phyloP scores from a whole-genome alignment of 2,329 filamentous ascomycete species.

The Hirsutella rhossiliensis region DNA sequence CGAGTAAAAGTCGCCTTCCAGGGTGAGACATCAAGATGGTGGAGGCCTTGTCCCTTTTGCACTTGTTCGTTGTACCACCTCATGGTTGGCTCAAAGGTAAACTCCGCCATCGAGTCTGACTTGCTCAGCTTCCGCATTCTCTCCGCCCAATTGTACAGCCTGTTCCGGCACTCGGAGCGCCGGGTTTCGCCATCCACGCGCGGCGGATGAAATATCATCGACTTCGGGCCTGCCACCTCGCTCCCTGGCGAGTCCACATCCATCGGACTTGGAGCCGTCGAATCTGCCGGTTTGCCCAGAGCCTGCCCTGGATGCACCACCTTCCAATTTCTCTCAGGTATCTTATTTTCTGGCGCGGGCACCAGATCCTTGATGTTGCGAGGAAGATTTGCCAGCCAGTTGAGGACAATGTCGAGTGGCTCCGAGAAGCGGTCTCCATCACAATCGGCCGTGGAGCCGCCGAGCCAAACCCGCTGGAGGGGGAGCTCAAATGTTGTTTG shows the following conservation, averaged over 20 bases:
- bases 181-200: conserved; percentile 10
- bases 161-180: conserved; percentile 27
- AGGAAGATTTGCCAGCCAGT: conserved; percentile 21
- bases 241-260: conserved; percentile 10
- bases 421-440: conserved; percentile 10
- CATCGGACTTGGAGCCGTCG: conserved; percentile 6
- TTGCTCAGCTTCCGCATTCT: neutral
- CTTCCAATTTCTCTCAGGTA: conserved; percentile 26
- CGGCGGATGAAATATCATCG: conserved; percentile 36
- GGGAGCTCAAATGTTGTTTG: conserved; percentile 13
- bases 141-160: conserved; percentile 27
- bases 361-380: conserved; percentile 20
- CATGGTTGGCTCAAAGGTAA: conserved; percentile 32
- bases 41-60: conserved; percentile 33
- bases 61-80: conserved; percentile 39
- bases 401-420: conserved; percentile 30
- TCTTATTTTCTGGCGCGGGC: conserved; percentile 16
- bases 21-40: conserved; percentile 32
- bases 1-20: conserved; percentile 29
- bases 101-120: conserved; percentile 11
- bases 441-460: conserved; percentile 17
- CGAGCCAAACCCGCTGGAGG: conserved; percentile 33
- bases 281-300: neutral
- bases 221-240: conserved; percentile 8
- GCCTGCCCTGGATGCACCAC: conserved; percentile 11